Evolutionary conservation across 371 early-diverging fungal genomes (phyloP), one percentile per base, ranked within the genome.

Genomic region (Rhizopus sp.): DNA sequence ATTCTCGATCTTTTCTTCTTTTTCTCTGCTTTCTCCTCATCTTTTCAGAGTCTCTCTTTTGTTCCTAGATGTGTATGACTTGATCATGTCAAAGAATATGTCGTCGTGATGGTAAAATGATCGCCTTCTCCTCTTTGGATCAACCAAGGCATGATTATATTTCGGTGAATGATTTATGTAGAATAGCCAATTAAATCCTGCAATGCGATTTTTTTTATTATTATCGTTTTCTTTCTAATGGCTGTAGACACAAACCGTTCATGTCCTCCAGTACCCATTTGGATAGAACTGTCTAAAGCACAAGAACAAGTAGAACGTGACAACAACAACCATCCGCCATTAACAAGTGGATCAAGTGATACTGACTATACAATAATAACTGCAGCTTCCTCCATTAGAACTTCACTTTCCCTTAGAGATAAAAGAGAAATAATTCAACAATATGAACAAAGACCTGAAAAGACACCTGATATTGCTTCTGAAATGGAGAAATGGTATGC

Each of bases 401-500:
- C 59, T 4, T 35, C 40, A 17, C 23, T 32, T 17, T 57, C 58
- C 1, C 12, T 53, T 17, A 30, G 40, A 8, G 59, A 50, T 8
- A 23, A 63, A 15, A 34, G 56, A 40, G 46, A 46, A 46, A 46
- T 46, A 9, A 7, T 46, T 16, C 56, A 35, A 4, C 68, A 63
- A 6, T 68, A 68, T 33, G 63, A 67, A 16, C 68, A 67, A 41
- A 23, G 59, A 15, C 66, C 66, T 39, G 66, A 66, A 54, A 68
- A 55, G 38, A 30, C 59, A 34, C 77, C 75, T 29, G 65, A 77
- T 42, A 50, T 77, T 1, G 65, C 66, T 12, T 64, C 57, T 16
- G 77, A 80, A 66, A 77, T 80, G 77, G 80, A 80, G 47, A 73
- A 75, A 34, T 80, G 80, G 80, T 77, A 66, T 64, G 62, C 69